Evolutionary conservation across 2,329 filamentous ascomycete species (phyloP).

Genomic region (Fusarium sp.): DNA sequence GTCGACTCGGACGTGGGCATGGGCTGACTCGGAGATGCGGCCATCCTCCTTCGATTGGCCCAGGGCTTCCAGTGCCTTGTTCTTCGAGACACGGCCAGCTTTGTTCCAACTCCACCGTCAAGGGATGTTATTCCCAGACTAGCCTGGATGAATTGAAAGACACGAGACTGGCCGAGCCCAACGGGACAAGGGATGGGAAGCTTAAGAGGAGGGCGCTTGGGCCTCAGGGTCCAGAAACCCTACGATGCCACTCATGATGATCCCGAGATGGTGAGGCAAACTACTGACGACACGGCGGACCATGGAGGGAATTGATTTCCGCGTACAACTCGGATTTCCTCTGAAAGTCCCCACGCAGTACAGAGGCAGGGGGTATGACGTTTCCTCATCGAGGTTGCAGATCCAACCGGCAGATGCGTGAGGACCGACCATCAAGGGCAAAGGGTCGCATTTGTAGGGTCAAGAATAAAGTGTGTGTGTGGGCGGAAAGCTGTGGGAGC

Average conservation of each 20-base stretch:
- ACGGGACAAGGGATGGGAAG: neutral
- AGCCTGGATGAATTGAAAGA: neutral
- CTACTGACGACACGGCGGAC: constrained; percentile 26
- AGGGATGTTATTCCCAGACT: neutral
- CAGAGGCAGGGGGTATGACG: constrained; percentile 37
- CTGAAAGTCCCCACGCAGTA: constrained; percentile 27
- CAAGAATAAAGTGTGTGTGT: constrained; percentile 10
- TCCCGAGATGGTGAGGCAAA: constrained; percentile 27
- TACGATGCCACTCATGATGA: constrained; percentile 7
- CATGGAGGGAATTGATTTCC: constrained; percentile 31
- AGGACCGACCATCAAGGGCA: constrained; percentile 18
- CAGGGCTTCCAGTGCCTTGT: constrained; percentile 19
- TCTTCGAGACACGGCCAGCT: constrained; percentile 20
- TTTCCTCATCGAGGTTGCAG: constrained; percentile 32
- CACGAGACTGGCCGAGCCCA: neutral
- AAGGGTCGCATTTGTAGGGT: constrained; percentile 8
- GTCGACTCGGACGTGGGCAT: constrained; percentile 29
- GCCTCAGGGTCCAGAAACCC: neutral
- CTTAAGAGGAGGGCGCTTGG: neutral
- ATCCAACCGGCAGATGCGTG: constrained; percentile 38
- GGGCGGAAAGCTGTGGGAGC: neutral
- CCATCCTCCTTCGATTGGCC: constrained; percentile 27
- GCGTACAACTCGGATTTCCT: constrained; percentile 17
- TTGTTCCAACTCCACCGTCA: constrained; percentile 9
- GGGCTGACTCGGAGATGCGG: constrained; percentile 20